Evolutionary conservation across 139 green algal species (phyloP).

Genomic region (Spirogloea muscicola): DNA sequence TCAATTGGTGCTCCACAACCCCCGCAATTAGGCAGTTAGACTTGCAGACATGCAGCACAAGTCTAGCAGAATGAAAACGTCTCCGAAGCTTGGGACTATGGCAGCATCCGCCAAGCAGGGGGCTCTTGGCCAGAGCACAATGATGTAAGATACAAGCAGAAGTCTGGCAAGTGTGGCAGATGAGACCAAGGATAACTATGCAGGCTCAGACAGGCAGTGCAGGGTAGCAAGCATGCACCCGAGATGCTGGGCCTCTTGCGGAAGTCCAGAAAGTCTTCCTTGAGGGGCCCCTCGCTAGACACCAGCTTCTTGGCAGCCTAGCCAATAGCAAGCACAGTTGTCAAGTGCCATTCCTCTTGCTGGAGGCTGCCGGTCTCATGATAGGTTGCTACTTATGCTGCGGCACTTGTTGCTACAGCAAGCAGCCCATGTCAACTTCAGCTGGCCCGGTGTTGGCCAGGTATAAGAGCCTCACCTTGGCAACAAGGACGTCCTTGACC

Average conservation of each 20-base stretch:
- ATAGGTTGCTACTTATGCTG: not conserved
- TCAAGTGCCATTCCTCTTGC: not conserved
- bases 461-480: slow-evolving; percentile 20
- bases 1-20: not conserved
- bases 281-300: slow-evolving; percentile 5
- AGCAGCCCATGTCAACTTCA: too few species aligned
- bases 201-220: not conserved
- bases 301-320: slow-evolving; percentile 22
- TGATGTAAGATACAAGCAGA: not conserved
- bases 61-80: too few species aligned
- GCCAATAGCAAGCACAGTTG: too few species aligned
- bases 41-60: not conserved
- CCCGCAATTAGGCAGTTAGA: not conserved
- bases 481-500: slow-evolving; percentile 21
- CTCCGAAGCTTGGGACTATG: not conserved
- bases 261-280: slow-evolving; percentile 19
- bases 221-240: not conserved
- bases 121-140: not conserved
- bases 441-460: not conserved
- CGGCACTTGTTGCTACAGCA: too few species aligned
- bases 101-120: not conserved
- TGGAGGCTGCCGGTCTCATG: not conserved
- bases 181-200: not conserved
- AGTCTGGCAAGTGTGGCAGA: not conserved
- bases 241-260: not conserved